These are phyloP conservation scores for Penicillium maclennaniae DNA, from an alignment of 495 filamentous ascomycete genomes.

Conservation along the genomic window DNA sequence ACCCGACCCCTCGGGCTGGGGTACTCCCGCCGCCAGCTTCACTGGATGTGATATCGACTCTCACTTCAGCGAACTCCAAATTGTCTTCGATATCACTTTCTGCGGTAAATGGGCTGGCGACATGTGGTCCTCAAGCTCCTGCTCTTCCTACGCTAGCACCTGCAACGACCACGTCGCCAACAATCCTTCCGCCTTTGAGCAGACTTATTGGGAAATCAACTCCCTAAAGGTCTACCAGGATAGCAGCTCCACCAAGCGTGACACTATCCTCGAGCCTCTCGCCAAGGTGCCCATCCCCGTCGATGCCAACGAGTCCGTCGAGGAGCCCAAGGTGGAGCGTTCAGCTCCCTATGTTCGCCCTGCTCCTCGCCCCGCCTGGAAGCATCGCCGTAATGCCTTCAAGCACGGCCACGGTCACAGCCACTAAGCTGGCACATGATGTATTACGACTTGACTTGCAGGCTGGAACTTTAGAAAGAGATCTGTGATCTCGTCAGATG, in stretches of 20 bases:
- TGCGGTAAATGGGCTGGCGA: slow-evolving; percentile 62
- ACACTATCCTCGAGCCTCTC: background rate
- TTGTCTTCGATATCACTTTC: slow-evolving; percentile 66
- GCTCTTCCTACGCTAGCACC: slow-evolving; percentile 39
- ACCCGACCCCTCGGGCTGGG: slow-evolving; percentile 60
- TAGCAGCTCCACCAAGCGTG: slow-evolving; percentile 7
- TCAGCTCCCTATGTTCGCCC: slow-evolving; percentile 4
- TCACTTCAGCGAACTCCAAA: slow-evolving; percentile 60
- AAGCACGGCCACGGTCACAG: slow-evolving; percentile 1
- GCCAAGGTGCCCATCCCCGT: slow-evolving; percentile 1
- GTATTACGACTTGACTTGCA: background rate
- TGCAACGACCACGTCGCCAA: slow-evolving; percentile 62
- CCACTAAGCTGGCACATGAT: background rate
- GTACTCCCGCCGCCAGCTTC: slow-evolving; percentile 56
- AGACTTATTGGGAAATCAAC: slow-evolving; percentile 66
- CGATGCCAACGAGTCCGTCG: slow-evolving; percentile 1
- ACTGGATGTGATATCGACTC: slow-evolving; percentile 54
- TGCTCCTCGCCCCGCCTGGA: slow-evolving; percentile 5
- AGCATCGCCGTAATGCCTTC: slow-evolving; percentile 12
- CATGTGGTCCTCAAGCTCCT: slow-evolving; percentile 33
- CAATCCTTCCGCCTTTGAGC: slow-evolving; percentile 55
- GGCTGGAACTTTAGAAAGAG: background rate
- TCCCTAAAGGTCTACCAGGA: slow-evolving; percentile 58
- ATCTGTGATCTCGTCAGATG: slow-evolving; percentile 6
- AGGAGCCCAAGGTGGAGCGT: background rate